Conservation (phyloP, 2,329 filamentous ascomycete genomes). For the Colletotrichum spinosum region DNA sequence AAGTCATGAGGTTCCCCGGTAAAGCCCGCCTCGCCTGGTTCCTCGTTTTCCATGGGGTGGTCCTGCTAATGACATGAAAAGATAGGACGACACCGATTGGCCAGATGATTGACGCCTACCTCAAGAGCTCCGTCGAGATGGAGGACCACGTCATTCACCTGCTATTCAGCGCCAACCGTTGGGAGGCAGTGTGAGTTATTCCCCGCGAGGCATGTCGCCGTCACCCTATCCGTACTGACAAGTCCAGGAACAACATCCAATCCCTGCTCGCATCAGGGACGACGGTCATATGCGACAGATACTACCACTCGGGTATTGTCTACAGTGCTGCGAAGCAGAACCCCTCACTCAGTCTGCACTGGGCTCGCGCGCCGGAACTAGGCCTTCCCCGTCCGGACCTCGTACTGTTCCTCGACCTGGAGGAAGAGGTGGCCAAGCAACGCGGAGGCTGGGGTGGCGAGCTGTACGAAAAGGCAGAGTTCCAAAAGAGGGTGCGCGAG, state of each 20-base stretch:
- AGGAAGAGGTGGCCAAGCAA: slow-evolving; percentile 75
- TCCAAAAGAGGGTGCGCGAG: slow-evolving; percentile 83
- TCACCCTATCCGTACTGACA: not conserved
- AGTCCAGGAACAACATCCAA: slow-evolving; percentile 62
- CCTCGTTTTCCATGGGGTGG: not conserved
- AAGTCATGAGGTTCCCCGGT: slow-evolving; percentile 70
- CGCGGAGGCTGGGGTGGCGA: slow-evolving; percentile 92
- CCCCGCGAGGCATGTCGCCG: no score
- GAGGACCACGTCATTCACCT: slow-evolving; percentile 93
- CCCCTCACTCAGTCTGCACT: slow-evolving; percentile 74
- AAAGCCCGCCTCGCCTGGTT: slow-evolving; percentile 40
- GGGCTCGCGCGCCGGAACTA: slow-evolving; percentile 87
- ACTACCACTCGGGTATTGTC: slow-evolving; percentile 94
- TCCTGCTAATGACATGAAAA: slow-evolving; percentile 47
- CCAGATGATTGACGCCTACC: slow-evolving; percentile 86
- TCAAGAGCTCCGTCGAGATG: slow-evolving; percentile 77
- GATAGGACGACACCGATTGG: slow-evolving; percentile 88
- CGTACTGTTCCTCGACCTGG: slow-evolving; percentile 88
- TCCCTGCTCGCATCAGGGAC: slow-evolving; percentile 71
- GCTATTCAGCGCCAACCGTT: slow-evolving; percentile 90
- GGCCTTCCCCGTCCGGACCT: slow-evolving; percentile 90
- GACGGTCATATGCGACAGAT: slow-evolving; percentile 88
- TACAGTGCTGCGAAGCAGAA: slow-evolving; percentile 92
- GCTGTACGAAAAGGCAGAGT: slow-evolving; percentile 85
- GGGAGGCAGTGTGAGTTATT: slow-evolving; percentile 73